Percentiles rank a stretch among this genome's conserved stretches.
Conservation (phyloP, 768 basidiomycete genomes). For the Calvatia gigantea region DNA sequence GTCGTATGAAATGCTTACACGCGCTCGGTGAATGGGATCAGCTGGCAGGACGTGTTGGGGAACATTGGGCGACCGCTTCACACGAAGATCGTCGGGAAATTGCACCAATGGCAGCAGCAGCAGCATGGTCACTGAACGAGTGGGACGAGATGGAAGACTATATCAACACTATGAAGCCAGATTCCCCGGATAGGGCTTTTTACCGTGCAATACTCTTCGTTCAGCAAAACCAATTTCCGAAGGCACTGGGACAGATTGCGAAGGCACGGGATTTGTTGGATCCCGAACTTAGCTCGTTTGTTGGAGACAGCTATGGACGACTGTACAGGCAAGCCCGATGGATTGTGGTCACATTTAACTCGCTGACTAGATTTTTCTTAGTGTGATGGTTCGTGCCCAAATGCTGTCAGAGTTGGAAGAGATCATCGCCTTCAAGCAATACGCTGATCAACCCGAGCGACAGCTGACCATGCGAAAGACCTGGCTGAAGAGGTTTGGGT, state of each 20-base stretch:
- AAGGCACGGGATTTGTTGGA: constrained; percentile 91
- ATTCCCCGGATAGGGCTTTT: constrained; percentile 93
- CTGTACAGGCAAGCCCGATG: constrained; percentile 80
- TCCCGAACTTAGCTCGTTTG: constrained; percentile 85
- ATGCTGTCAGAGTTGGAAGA: constrained; percentile 98
- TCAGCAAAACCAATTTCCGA: constrained; percentile 93
- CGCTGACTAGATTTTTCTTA: constrained; percentile 29
- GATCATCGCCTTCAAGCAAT: constrained; percentile 94
- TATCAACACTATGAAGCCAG: constrained; percentile 87
- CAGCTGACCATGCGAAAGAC: constrained; percentile 88
- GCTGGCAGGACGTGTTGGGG: constrained; percentile 79
- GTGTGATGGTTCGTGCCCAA: constrained; percentile 95
- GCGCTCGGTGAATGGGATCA: constrained; percentile 98
- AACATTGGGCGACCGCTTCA: constrained; percentile 80
- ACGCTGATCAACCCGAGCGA: constrained; percentile 90
- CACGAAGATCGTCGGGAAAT: constrained; percentile 87
- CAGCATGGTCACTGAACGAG: constrained; percentile 94
- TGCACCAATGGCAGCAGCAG: constrained; percentile 95
- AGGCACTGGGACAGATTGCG: constrained; percentile 85
- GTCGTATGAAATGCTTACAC: constrained; percentile 93
- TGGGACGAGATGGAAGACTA: constrained; percentile 99
- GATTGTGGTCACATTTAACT: background rate
- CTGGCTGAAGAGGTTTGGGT: constrained; percentile 88
- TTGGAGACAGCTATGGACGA: constrained; percentile 95
- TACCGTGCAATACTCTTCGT: constrained; percentile 95